phyloP scores from a whole-genome alignment of 805 yeast species.

The Sugiyamaella boreocaroliniensis region DNA sequence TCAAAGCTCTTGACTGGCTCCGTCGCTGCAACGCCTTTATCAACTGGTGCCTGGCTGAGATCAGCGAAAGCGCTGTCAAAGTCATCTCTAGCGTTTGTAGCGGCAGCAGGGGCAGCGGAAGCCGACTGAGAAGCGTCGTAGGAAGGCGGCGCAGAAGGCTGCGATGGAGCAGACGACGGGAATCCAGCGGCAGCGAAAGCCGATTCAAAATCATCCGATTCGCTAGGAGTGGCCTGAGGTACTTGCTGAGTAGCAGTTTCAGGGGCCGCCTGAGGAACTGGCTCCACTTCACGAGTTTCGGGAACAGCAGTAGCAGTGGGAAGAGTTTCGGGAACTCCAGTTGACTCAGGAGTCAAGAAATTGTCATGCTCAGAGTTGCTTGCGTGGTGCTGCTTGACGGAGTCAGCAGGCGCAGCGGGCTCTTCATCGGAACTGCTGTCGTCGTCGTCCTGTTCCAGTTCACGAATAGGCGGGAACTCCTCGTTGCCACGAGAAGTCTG shows the following conservation, averaged over 20 bases:
- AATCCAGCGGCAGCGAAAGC: too few species aligned
- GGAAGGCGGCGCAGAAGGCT: too few species aligned
- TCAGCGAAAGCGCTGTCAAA: slow-evolving; percentile 42
- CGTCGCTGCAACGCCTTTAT: slow-evolving; percentile 21
- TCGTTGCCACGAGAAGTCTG: neutral
- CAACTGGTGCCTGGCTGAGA: slow-evolving; percentile 37
- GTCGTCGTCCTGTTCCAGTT: slow-evolving; percentile 19
- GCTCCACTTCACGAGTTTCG: slow-evolving; percentile 11
- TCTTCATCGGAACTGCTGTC: slow-evolving; percentile 28
- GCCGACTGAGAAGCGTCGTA: neutral
- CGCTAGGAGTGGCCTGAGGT: too few species aligned
- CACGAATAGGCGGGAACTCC: slow-evolving; percentile 26
- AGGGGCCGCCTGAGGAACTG: slow-evolving; percentile 24
- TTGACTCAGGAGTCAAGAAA: slow-evolving; percentile 9
- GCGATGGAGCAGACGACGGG: too few species aligned
- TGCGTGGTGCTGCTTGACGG: neutral
- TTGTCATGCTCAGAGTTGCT: slow-evolving; percentile 3
- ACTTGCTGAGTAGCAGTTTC: slow-evolving; percentile 2
- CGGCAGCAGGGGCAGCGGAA: slow-evolving; percentile 17
- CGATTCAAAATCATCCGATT: too few species aligned
- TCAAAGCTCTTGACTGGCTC: slow-evolving; percentile 17
- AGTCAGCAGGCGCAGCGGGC: slow-evolving; percentile 5
- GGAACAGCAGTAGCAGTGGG: slow-evolving; percentile 20
- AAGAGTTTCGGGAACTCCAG: slow-evolving; percentile 4
- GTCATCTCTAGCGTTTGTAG: slow-evolving; percentile 17